A percentile compares a stretch with the other conserved stretches of the same genome.
These are phyloP conservation scores for Candida oleophila DNA, from an alignment of 805 yeast species.

Conservation along the genomic window DNA sequence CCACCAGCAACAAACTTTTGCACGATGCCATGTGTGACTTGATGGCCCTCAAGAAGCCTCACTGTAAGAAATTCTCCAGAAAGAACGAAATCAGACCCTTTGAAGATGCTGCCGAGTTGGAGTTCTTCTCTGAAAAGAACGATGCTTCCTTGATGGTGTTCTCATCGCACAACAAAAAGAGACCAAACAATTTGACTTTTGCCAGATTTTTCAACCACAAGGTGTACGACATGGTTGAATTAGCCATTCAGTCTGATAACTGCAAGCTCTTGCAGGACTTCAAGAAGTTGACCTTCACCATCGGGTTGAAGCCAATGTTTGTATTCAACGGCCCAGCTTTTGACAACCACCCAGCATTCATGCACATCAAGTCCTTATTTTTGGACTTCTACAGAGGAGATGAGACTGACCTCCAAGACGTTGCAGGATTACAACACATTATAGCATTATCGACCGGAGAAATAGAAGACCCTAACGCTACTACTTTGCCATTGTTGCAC, in stretches of 20 bases:
- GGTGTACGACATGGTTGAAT: slow-evolving; percentile 91
- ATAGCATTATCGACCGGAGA: slow-evolving; percentile 76
- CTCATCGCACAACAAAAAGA: slow-evolving; percentile 78
- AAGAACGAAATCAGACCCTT: slow-evolving; percentile 91
- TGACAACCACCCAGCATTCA: slow-evolving; percentile 82
- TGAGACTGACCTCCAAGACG: slow-evolving; percentile 78
- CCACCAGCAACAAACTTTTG: slow-evolving; percentile 70
- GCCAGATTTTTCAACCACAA: slow-evolving; percentile 87
- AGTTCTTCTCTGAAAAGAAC: slow-evolving; percentile 93
- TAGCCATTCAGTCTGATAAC: slow-evolving; percentile 61
- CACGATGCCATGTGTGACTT: slow-evolving; percentile 90
- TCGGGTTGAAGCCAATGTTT: slow-evolving; percentile 94
- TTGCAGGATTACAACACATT: slow-evolving; percentile 91
- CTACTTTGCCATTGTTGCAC: slow-evolving; percentile 73
- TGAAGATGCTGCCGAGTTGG: slow-evolving; percentile 82
- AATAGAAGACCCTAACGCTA: slow-evolving; percentile 71
- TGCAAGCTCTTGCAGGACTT: slow-evolving; percentile 74
- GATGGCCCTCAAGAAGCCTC: slow-evolving; percentile 88
- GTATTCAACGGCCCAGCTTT: slow-evolving; percentile 89
- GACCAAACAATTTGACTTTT: slow-evolving; percentile 89
- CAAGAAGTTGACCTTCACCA: slow-evolving; percentile 71
- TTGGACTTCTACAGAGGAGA: slow-evolving; percentile 90
- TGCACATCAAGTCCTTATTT: slow-evolving; percentile 83
- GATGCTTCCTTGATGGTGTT: slow-evolving; percentile 84
- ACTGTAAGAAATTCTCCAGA: slow-evolving; percentile 78